Conservation (phyloP, 257 asterid species). For the Parsonsia alboflavescens region DNA sequence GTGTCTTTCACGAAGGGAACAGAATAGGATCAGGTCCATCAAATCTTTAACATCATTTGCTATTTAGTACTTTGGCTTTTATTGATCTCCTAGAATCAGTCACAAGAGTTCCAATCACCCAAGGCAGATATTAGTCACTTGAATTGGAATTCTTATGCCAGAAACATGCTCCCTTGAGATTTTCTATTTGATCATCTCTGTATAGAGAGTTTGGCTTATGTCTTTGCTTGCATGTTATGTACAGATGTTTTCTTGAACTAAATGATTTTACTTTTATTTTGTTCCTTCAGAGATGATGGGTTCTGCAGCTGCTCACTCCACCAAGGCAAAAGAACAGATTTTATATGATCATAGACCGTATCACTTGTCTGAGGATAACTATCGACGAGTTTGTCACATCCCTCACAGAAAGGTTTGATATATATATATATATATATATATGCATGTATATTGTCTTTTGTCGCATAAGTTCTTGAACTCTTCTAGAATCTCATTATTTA, state of each 20-base stretch:
- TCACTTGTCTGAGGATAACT: constrained; percentile 42
- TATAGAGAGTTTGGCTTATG: neutral
- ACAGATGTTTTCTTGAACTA: neutral
- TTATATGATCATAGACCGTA: constrained; percentile 66
- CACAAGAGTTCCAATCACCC: neutral
- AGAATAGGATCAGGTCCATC: neutral
- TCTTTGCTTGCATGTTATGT: neutral
- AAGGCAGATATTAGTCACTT: neutral
- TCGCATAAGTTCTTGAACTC: neutral
- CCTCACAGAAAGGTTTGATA: constrained; percentile 52
- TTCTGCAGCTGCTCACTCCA: constrained; percentile 17
- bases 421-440: too few species aligned
- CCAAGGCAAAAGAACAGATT: constrained; percentile 17
- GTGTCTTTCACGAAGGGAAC: too few species aligned
- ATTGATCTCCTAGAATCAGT: neutral
- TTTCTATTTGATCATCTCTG: neutral
- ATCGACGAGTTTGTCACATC: constrained; percentile 54
- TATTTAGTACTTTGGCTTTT: neutral
- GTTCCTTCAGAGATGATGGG: constrained; percentile 49
- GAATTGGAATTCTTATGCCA: neutral
- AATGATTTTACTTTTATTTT: neutral
- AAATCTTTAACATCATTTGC: neutral
- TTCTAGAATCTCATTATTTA: constrained; percentile 4
- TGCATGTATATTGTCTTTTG: constrained; percentile 1
- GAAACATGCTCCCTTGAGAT: neutral